Evolutionary conservation across 2,329 filamentous ascomycete genomes (phyloP).

Genomic region (Trichothecium roseum): DNA sequence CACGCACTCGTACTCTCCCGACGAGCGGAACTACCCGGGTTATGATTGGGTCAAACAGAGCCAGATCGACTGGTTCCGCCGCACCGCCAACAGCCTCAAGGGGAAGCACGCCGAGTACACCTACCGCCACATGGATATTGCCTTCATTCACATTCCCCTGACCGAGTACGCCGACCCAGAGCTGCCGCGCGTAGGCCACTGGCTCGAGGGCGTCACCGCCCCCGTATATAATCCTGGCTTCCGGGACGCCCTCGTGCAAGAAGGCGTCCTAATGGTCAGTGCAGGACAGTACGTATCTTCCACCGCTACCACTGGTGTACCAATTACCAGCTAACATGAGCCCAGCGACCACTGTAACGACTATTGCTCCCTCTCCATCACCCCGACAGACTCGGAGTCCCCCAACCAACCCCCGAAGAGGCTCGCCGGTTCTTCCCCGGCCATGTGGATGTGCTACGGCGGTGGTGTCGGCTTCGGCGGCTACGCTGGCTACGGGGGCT

Average conservation of each 20-base stretch:
- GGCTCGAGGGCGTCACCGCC: conserved; percentile 77
- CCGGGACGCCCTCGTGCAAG: conserved; percentile 75
- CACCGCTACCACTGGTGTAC: not conserved
- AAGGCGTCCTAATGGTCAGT: conserved; percentile 77
- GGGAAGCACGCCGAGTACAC: conserved; percentile 75
- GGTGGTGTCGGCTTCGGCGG: conserved; percentile 88
- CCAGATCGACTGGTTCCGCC: conserved; percentile 91
- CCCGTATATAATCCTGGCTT: conserved; percentile 89
- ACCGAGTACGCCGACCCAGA: conserved; percentile 68
- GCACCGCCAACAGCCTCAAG: conserved; percentile 64
- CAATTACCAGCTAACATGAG: conserved; percentile 11
- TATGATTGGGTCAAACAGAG: conserved; percentile 96
- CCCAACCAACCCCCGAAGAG: not conserved
- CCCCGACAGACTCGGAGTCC: conserved; percentile 20
- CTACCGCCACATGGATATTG: conserved; percentile 87
- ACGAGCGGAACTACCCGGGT: conserved; percentile 78
- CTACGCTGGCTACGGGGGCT: conserved; percentile 84
- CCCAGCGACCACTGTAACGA: conserved; percentile 87
- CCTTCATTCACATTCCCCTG: conserved; percentile 94
- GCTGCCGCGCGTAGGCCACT: conserved; percentile 54
- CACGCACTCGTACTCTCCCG: conserved; percentile 82
- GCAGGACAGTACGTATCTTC: conserved; percentile 69
- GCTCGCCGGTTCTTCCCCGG: conserved; percentile 36
- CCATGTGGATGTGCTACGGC: conserved; percentile 97
- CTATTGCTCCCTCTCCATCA: conserved; percentile 67